Evolutionary conservation across 768 basidiomycete genomes (phyloP), one percentile per base, ranked within the genome.

Genomic region (Dioszegia hungarica): DNA sequence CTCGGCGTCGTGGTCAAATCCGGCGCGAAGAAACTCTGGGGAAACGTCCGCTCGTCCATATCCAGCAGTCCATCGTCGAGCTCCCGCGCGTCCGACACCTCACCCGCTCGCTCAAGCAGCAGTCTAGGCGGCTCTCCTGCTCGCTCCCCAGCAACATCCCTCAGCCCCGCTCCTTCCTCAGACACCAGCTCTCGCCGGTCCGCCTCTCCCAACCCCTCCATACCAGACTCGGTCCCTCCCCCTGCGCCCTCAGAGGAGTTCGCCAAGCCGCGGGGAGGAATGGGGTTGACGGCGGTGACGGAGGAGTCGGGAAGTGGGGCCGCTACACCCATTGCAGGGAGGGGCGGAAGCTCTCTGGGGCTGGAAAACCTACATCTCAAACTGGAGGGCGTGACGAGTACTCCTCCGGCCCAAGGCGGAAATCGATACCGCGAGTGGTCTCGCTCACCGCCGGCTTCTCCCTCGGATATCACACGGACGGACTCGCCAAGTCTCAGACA

Each of bases 11-110:
- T 72, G 17, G 66, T 68, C 10, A 64, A 59, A 46, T 38, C 60
- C 37, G 59, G 64, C 10, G 66, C 64, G 19, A 72, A 66, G 46
- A 59, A 63, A 19, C 55, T 75, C 15, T 75, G 74, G 74, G 55
- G 64, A 14, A 72, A 70, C 47, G 64, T 73, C 15, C 49, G 49
- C 20, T 51, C 49, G 19, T 36, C 47, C 9, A 19, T 51, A 5
- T 37, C 59, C 60, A 17, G 59, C 63, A 1, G 27, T n/a, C 20
- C 61, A n/a, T n/a, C n/a, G 12, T 28, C 60, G 10, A 44, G 17
- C 39, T 29, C 46, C 2, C 9, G 12, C 22, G 22, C 17, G 29
- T 17, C 25, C 22, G 22, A 14, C 17, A 15, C 28, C 19, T 36
- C 19, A 22, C 38, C 41, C 17, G 10, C 15, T 20, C 27, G 29